These are phyloP conservation scores for Cladorrhinum samala DNA, from an alignment of 495 filamentous ascomycete species.

Conservation along the genomic window DNA sequence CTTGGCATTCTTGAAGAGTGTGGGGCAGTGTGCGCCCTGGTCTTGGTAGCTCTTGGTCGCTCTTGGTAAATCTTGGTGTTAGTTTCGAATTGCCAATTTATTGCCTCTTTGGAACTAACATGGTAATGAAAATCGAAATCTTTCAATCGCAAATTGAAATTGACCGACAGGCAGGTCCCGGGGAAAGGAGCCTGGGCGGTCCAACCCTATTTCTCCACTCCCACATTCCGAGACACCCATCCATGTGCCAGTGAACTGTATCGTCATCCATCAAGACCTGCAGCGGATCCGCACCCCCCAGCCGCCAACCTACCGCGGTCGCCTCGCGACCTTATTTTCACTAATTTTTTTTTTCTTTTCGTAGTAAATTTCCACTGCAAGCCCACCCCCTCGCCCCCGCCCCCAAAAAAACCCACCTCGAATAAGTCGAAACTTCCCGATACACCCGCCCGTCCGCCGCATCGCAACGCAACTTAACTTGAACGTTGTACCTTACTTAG, in stretches of 20 bases:
- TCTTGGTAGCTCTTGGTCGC: no score
- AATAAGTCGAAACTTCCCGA: conserved; percentile 6
- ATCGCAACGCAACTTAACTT: background rate
- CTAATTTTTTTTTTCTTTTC: conserved; percentile 2
- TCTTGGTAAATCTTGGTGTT: no score
- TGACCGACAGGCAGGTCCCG: no score
- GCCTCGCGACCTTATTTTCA: conserved; percentile 24
- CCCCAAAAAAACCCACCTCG: background rate
- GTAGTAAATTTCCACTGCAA: background rate
- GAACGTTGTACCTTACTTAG: no score
- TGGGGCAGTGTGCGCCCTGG: background rate
- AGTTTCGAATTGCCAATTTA: background rate
- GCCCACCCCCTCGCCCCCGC: background rate
- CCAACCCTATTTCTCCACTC: conserved; percentile 11
- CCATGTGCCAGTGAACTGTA: conserved; percentile 27
- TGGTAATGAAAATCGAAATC: no score
- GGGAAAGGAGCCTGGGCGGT: no score
- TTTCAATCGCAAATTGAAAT: no score
- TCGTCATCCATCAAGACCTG: conserved; percentile 30
- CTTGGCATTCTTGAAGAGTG: background rate
- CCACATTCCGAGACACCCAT: conserved; percentile 28
- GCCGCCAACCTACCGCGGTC: conserved; percentile 22
- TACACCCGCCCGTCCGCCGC: conserved; percentile 1
- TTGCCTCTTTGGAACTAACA: background rate
- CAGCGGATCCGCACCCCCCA: conserved; percentile 28